These are phyloP conservation scores for Maudiozyma humilis DNA, from an alignment of 1,139 yeast genomes.

Conservation along the genomic window DNA sequence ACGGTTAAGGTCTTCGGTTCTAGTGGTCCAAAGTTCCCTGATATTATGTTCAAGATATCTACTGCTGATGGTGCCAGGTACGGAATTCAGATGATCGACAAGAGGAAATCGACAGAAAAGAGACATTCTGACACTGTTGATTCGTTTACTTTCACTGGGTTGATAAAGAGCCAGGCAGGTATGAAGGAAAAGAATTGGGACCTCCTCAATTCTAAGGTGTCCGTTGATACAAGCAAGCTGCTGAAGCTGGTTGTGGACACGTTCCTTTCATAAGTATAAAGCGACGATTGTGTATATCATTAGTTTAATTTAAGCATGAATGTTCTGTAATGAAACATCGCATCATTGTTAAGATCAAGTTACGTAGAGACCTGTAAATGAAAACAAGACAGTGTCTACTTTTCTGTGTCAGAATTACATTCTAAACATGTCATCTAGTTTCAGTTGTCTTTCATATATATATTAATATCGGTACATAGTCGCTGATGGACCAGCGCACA, in stretches of 20 bases:
- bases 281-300: not conserved
- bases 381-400: too few species aligned
- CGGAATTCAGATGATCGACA: conserved; percentile 27
- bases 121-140: conserved; percentile 20
- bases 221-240: conserved; percentile 18
- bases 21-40: conserved; percentile 51
- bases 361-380: too few species aligned
- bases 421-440: not conserved
- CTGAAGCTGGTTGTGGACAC: conserved; percentile 19
- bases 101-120: conserved; percentile 23
- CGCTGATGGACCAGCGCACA: too few species aligned
- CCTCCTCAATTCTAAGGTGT: conserved; percentile 20
- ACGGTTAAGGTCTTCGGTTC: conserved; percentile 36
- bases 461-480: too few species aligned
- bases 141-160: conserved; percentile 20
- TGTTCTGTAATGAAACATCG: too few species aligned
- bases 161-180: conserved; percentile 24
- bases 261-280: conserved; percentile 13
- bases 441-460: too few species aligned
- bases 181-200: conserved; percentile 13
- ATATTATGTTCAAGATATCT: conserved; percentile 63
- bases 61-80: conserved; percentile 42
- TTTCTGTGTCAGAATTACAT: too few species aligned
- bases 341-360: too few species aligned
- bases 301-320: too few species aligned